Base-by-base conservation (phyloP, 306 rosid species). In the Vigna radiata region DNA sequence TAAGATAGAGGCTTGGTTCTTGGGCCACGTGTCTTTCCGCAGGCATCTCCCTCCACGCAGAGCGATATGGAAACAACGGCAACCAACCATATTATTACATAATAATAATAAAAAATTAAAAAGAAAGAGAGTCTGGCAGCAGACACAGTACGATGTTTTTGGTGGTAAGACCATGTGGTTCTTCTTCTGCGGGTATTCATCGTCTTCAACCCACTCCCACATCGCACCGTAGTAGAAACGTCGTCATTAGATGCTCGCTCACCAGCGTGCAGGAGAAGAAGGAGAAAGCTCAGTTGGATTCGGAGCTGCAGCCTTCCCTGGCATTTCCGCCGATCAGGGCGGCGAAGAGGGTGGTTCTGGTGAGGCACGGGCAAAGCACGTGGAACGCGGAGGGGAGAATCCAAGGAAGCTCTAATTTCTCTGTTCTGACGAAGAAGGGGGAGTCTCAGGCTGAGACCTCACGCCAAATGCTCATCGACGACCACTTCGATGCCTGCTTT, bases 331-430 rank as follows among this genome's bases (percentile, higher is more conserved):
- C 86, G 2, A 73, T 89, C 15, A 90, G 62, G 85, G 71, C 59
- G 25, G 83, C 90, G 2, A 94, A 92, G 91, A 87, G 96, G 67
- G 97, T 94, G 50, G 92, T 95, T 41, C 83, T 92, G 80, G 97
- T 95, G 65, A 85, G 98, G 83, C 98, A 95, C 50, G 97, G 96
- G 6, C 96, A 95, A 86, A 95, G 98, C 87, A 95, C 93, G 16
- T 95, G 98, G 98, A 95, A 95, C 39, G 96, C 91, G 52, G 97
- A 95, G 61, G 98, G 97, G 8, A 83, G 97, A 76, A 94, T 94
- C 67, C 97, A 94, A 86, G 98, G 98, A 1, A 92, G 98, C 87
- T 94, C 96, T 56, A 60, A 92, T 76, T 92, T 89, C 89, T 90
- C 97, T 0, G 90, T 89, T 29, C 96, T 94, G 49, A 90, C 98